Evolutionary conservation across 768 basidiomycete genomes (phyloP), one percentile per base, ranked within the genome.

Genomic region (Tephrocybe sp.): DNA sequence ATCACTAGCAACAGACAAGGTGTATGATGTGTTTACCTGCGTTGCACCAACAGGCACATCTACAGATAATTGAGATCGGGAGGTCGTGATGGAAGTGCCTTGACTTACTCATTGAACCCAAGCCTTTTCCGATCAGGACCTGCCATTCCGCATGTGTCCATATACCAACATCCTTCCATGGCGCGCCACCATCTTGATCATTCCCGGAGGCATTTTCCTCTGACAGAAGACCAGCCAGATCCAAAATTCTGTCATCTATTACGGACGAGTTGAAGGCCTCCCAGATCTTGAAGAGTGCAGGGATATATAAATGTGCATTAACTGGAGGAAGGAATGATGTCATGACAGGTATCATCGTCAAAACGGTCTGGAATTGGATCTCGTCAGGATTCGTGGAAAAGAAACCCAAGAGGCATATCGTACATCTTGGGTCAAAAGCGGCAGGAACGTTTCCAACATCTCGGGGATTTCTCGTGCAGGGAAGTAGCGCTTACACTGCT

Each of bases 121-220:
- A 70, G 12, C 89, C 87, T 64, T 94, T 95, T 28, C 84, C 84
- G 55, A 94, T 80, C 41, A 98, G 70, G 22, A 87, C 72, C 47
- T 83, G 82, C 84, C 92, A 98, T 66, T 98, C 85, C 35, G 80
- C 73, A 49, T 91, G 80, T 4, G 81, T 85, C 81, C 92, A 94
- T 47, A 98, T 94, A 11, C 95, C 95, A 28, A 98, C 79, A 56
- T 91, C 89, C 64, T 86, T 87, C 84, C 84, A 87, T 48, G 71
- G 68, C 7, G 83, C 78, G 31, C 77, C 76, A 42, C 78, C 80
- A 57, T 82, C 78, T 41, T 66, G 65, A 8, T 78, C 83, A n/a
- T 74, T 68, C 16, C 86, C 85, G 18, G 80, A 67, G 19, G 86
- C 75, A 59, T 90, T 84, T 59, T 88, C 84, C 63, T 88, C 85